Evolutionary conservation across 1,139 yeast species (phyloP).

Genomic region (Hyphopichia burtonii): DNA sequence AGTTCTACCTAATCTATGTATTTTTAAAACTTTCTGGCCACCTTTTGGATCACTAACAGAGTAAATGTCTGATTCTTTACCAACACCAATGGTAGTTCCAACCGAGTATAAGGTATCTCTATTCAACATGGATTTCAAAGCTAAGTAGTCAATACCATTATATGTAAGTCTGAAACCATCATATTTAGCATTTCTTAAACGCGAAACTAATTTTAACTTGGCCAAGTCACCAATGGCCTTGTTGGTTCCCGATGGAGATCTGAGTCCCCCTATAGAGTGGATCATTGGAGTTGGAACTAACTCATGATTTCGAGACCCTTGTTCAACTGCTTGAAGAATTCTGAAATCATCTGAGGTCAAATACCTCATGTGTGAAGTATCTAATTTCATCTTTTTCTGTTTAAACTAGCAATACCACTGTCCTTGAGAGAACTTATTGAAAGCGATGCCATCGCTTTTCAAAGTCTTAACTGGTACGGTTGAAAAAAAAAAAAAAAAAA

Average conservation of each 20-base stretch:
- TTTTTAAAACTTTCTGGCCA: constrained; percentile 69
- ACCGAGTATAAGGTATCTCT: constrained; percentile 73
- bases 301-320: constrained; percentile 91
- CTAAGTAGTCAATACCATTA: constrained; percentile 88
- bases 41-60: constrained; percentile 76
- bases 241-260: constrained; percentile 74
- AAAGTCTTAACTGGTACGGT: not conserved
- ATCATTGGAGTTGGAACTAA: constrained; percentile 89
- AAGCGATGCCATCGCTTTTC: not conserved
- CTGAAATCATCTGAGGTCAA: constrained; percentile 87
- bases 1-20: constrained; percentile 90
- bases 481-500: not conserved
- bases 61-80: constrained; percentile 94
- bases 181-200: constrained; percentile 80
- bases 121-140: constrained; percentile 77
- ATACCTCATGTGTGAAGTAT: constrained; percentile 90
- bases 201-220: constrained; percentile 72
- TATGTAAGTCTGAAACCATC: constrained; percentile 92
- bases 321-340: constrained; percentile 84
- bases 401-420: not conserved
- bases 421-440: not conserved
- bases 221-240: constrained; percentile 84
- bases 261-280: constrained; percentile 73
- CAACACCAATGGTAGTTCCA: constrained; percentile 91
- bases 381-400: constrained; percentile 66